Evolutionary conservation across 768 basidiomycete species (phyloP).

Genomic region (Ramaria rubella): DNA sequence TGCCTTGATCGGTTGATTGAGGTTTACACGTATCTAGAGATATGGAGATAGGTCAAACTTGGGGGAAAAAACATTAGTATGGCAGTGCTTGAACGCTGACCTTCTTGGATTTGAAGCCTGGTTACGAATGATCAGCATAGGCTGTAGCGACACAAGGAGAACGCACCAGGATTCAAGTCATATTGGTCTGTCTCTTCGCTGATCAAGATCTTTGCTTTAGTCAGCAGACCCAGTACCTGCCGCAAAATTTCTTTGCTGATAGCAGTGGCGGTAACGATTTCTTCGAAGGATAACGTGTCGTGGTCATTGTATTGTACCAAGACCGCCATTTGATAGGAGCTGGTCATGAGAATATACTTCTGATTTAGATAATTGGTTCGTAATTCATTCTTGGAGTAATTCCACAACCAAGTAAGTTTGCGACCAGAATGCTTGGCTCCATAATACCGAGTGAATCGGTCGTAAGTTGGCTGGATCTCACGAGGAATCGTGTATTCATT

Average conservation of each 20-base stretch:
- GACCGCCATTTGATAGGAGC: slow-evolving; percentile 93
- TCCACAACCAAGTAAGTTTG: slow-evolving; percentile 98
- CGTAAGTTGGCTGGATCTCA: slow-evolving; percentile 82
- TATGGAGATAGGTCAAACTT: neutral
- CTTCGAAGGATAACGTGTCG: slow-evolving; percentile 77
- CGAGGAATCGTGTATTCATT: slow-evolving; percentile 86
- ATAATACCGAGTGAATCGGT: slow-evolving; percentile 90
- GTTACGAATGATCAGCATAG: neutral
- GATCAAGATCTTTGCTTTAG: slow-evolving; percentile 84
- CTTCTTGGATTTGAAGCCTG: slow-evolving; percentile 28
- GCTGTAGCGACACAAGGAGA: neutral
- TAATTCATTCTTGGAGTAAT: slow-evolving; percentile 94
- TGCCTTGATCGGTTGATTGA: slow-evolving; percentile 89
- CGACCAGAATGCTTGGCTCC: slow-evolving; percentile 90
- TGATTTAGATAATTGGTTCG: slow-evolving; percentile 88
- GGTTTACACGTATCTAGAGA: slow-evolving; percentile 74
- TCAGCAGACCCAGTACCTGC: slow-evolving; percentile 48
- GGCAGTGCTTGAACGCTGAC: slow-evolving; percentile 1
- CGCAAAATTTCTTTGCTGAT: slow-evolving; percentile 76
- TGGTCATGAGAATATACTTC: slow-evolving; percentile 95
- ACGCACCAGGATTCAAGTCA: slow-evolving; percentile 78
- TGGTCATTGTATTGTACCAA: slow-evolving; percentile 88
- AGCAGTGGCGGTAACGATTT: slow-evolving; percentile 71
- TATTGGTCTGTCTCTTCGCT: slow-evolving; percentile 87
- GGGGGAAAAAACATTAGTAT: neutral